Evolutionary conservation across 805 yeast genomes (phyloP), one percentile per base, ranked within the genome.

Genomic region (Yarrowia deformans): DNA sequence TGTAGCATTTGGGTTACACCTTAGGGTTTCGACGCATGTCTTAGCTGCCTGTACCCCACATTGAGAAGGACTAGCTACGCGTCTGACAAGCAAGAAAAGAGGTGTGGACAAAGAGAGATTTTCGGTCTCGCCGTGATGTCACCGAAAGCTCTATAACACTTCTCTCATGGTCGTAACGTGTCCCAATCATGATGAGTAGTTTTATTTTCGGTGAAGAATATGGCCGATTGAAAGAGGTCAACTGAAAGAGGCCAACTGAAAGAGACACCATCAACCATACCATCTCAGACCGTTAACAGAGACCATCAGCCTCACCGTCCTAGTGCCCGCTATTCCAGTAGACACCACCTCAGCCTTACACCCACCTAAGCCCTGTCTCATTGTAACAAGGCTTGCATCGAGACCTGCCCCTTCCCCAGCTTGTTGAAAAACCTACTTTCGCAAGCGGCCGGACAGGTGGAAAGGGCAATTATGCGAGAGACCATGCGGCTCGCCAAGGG

Each of bases 31-130:
- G 34, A 23, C 54, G 16, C 32, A 19, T 39, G 14, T 55, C 16
- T 23, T 55, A 39, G 32, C 58, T 32, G 32, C 35, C 58, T 13
- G n/a, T 52, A 54, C 61, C 61, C 61, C 61, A 55, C 63, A 56
- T 29, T 19, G 10, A 40, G 46, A 39, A 29, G 37, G 29, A 9
- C 46, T 29, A 40, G 39, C 14, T n/a, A 6, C 14, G 7, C 45
- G 13, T 35, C n/a, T 23, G 43, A 19, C 16, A 18, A 19, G 60
- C 45, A 39, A 13, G 8, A 19, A 6, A 19, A 19, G 45, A 37
- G 34, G 37, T 5, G 10, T 23, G 8, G 14, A 56, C 63, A 56
- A 56, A n/a, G 63, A 29, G 12, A n/a, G 9, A 16, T 10, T 7
- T 5, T n/a, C 23, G 42, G n/a, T 6, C 63, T 56, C 48, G 35